Conservation (phyloP, 2,329 filamentous ascomycete genomes). For the Beauveria bassiana region DNA sequence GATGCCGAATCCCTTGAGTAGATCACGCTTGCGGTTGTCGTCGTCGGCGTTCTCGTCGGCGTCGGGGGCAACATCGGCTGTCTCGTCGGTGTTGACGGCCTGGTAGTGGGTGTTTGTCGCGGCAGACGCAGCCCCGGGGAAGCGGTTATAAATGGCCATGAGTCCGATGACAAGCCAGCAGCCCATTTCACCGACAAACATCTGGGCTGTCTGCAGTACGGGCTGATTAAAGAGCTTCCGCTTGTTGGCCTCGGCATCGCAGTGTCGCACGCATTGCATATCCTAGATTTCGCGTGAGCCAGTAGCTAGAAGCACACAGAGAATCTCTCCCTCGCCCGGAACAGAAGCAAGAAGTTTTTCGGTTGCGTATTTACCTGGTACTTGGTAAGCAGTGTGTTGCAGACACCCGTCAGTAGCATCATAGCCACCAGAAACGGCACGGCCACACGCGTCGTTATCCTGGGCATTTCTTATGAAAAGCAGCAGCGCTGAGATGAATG, state of each 20-base stretch:
- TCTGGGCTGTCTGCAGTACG: constrained; percentile 91
- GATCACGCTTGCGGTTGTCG: constrained; percentile 39
- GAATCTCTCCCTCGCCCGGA: not conserved
- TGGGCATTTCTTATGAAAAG: not conserved
- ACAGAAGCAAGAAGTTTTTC: constrained; percentile 15
- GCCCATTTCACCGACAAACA: constrained; percentile 95
- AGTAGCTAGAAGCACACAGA: no score
- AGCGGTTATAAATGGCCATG: constrained; percentile 58
- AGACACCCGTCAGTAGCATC: constrained; percentile 94
- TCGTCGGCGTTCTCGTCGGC: constrained; percentile 34
- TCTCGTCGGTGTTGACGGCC: constrained; percentile 45
- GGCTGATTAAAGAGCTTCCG: constrained; percentile 82
- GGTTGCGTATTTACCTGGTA: constrained; percentile 60
- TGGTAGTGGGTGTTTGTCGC: constrained; percentile 53
- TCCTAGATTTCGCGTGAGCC: constrained; percentile 48
- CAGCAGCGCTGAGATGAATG: not conserved
- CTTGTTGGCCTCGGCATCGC: constrained; percentile 57
- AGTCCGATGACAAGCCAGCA: constrained; percentile 85
- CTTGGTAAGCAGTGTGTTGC: constrained; percentile 95
- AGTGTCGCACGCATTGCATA: constrained; percentile 93
- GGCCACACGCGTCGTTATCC: constrained; percentile 63
- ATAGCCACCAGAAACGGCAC: constrained; percentile 84
- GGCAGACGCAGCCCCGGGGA: constrained; percentile 33
- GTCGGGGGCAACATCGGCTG: constrained; percentile 29
- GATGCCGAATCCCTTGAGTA: constrained; percentile 64